These are phyloP conservation scores for Myxozyma neotropica DNA, from an alignment of 805 yeast species.

Conservation along the genomic window DNA sequence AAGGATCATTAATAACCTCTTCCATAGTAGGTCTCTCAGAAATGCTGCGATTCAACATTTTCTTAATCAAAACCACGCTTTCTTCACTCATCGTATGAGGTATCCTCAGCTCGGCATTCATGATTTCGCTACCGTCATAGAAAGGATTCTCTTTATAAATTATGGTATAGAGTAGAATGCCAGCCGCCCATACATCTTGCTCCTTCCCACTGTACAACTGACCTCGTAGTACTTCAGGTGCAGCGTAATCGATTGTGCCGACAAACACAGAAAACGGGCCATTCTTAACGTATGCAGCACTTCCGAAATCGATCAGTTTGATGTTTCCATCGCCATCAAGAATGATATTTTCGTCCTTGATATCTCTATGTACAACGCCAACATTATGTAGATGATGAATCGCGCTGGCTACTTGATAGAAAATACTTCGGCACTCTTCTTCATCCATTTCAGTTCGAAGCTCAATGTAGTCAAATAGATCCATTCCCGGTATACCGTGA, in stretches of 20 bases:
- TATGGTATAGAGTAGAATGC: conserved; percentile 84
- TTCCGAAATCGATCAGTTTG: conserved; percentile 91
- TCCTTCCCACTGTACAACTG: conserved; percentile 88
- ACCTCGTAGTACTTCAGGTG: conserved; percentile 93
- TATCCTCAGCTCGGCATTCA: conserved; percentile 81
- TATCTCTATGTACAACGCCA: conserved; percentile 91
- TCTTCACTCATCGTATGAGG: conserved; percentile 65
- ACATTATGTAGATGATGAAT: conserved; percentile 77
- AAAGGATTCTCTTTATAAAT: conserved; percentile 94
- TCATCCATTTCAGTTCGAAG: conserved; percentile 80
- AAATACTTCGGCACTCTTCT: conserved; percentile 72
- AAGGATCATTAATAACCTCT: conserved; percentile 67
- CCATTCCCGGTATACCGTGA: conserved; percentile 89
- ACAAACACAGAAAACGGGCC: conserved; percentile 98
- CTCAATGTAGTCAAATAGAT: conserved; percentile 89
- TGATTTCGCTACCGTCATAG: conserved; percentile 90
- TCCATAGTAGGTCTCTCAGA: conserved; percentile 71
- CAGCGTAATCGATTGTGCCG: conserved; percentile 96
- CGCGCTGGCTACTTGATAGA: conserved; percentile 77
- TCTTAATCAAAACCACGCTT: conserved; percentile 61
- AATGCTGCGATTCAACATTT: conserved; percentile 69
- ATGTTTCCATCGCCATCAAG: conserved; percentile 75
- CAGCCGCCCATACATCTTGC: conserved; percentile 97
- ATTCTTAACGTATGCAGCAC: conserved; percentile 84
- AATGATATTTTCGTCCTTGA: conserved; percentile 91